Base-by-base conservation (phyloP, 345 rosid species). In the Bretschneidera sinensis region DNA sequence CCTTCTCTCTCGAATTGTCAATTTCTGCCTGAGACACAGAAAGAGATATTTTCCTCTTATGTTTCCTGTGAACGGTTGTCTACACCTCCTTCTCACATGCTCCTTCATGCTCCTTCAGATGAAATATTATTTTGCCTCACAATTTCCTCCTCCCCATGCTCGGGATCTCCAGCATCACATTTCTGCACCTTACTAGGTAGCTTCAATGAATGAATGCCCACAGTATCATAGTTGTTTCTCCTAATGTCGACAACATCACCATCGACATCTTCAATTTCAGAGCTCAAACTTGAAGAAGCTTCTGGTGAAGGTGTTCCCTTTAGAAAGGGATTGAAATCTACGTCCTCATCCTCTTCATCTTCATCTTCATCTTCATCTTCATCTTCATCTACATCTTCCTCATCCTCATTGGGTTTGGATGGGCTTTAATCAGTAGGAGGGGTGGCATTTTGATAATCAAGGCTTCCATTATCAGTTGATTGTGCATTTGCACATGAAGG, bases 201-300 rank as follows among this genome's bases (percentile, higher is more conserved):
- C 61, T 65, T 66, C 17, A 47, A 57, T 0, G 74, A 63, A 71
- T 54, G n/a, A n/a, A n/a, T n/a, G 59, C 57, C 64, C 0, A 14
- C 28, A 16, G 58, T 19, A 56, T 24, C 21, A 50, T 16, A 25
- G 39, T 51, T 3, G 25, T 56, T 59, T 22, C n/a, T 39, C 45
- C 43, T 60, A 48, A 55, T 66, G 45, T 55, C 66, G 50, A 71
- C 76, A 57, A 57, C 56, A 9, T 72, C 75, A 33, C 75, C 83
- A 47, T 80, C 85, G 6, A 76, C 53, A 24, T 68, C 80, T 77
- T 87, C 88, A 21, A 80, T 62, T 65, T 84, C 92, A 23, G 97
- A 92, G 80, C 97, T 87, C 70, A 89, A 64, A 75, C 97, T 87
- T 1, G 98, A 92, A 52, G 98, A 92, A 64, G 88, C 80, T 55